Percentiles rank a stretch among this genome's conserved stretches.
Evolutionary conservation across 1,284 basidiomycete species (phyloP).

Genomic region (Boletellus dicymbophilus): DNA sequence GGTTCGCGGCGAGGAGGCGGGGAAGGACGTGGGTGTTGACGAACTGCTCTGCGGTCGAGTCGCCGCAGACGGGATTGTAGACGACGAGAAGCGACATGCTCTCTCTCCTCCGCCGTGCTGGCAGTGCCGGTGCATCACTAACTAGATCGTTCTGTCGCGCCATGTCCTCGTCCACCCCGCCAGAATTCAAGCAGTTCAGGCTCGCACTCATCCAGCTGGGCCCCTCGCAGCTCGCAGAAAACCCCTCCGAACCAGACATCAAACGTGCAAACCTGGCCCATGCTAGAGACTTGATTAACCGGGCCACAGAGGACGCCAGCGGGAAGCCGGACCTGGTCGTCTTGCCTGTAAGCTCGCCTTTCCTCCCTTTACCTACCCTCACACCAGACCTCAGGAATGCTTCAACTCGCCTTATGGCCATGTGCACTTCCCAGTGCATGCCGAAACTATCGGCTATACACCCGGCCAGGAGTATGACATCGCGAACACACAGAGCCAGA

Average conservation of each 20-base stretch:
- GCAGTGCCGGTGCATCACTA: neutral
- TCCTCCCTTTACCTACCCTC: neutral
- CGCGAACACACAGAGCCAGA: constrained; percentile 67
- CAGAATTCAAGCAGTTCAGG: constrained; percentile 70
- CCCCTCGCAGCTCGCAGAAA: constrained; percentile 49
- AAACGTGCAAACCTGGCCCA: constrained; percentile 79
- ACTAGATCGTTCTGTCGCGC: neutral
- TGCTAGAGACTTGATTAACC: constrained; percentile 77
- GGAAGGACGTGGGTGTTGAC: constrained; percentile 66
- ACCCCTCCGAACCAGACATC: constrained; percentile 16
- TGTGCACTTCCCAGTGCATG: constrained; percentile 80
- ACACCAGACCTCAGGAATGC: constrained; percentile 68
- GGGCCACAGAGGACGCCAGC: constrained; percentile 56
- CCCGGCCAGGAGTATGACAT: constrained; percentile 60
- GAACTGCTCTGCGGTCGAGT: constrained; percentile 44
- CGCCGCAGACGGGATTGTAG: constrained; percentile 53
- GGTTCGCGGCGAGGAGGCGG: constrained; percentile 48
- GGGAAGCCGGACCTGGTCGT: constrained; percentile 81
- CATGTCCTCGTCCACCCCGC: constrained; percentile 34
- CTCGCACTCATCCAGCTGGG: constrained; percentile 88
- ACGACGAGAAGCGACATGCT: constrained; percentile 48
- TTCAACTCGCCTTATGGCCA: constrained; percentile 98
- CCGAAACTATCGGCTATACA: constrained; percentile 74
- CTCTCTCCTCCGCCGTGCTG: neutral
- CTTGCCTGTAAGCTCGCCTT: constrained; percentile 67